Percentiles rank a stretch among this genome's conserved stretches.
Evolutionary conservation across 2,329 filamentous ascomycete species (phyloP).

Genomic region (Pseudogymnoascus sp.): DNA sequence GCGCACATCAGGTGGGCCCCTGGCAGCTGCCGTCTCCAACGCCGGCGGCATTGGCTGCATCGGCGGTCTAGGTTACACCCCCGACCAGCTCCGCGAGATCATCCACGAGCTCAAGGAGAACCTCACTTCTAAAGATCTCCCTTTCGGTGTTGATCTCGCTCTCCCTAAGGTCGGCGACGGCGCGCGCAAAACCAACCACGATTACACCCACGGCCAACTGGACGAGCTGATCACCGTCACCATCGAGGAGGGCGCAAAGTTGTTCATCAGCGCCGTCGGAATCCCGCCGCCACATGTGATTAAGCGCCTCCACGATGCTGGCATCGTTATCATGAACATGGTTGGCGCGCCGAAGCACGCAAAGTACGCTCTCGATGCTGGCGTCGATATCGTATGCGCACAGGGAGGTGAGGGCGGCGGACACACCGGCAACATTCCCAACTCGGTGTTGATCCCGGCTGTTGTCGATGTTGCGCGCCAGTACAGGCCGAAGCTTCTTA

Average conservation of each 20-base stretch:
- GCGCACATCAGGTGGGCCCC: conserved; percentile 67
- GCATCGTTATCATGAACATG: conserved; percentile 94
- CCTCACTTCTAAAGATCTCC: conserved; percentile 59
- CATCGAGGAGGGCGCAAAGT: conserved; percentile 71
- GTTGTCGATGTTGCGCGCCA: conserved; percentile 75
- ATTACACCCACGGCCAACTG: conserved; percentile 86
- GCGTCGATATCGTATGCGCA: conserved; percentile 85
- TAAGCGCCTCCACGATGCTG: conserved; percentile 68
- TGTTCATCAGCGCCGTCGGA: conserved; percentile 86
- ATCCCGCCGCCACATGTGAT: conserved; percentile 72
- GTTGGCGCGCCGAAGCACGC: conserved; percentile 90
- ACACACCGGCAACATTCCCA: conserved; percentile 83
- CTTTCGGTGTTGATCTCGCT: conserved; percentile 88
- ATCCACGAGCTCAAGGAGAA: conserved; percentile 79
- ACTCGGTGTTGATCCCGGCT: conserved; percentile 77
- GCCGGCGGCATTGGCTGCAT: conserved; percentile 72
- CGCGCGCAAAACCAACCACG: conserved; percentile 87
- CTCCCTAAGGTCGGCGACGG: conserved; percentile 80
- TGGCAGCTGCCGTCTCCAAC: conserved; percentile 78
- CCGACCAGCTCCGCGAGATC: conserved; percentile 68
- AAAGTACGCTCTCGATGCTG: conserved; percentile 76
- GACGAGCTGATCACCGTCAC: conserved; percentile 83
- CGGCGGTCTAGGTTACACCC: conserved; percentile 66
- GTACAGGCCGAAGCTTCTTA: conserved; percentile 65
- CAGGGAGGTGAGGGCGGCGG: conserved; percentile 92